A percentile compares a stretch with the other conserved stretches of the same genome.
Evolutionary conservation across 208 protist genomes (phyloP).

Genomic region (Trypanosomatidae sp.): DNA sequence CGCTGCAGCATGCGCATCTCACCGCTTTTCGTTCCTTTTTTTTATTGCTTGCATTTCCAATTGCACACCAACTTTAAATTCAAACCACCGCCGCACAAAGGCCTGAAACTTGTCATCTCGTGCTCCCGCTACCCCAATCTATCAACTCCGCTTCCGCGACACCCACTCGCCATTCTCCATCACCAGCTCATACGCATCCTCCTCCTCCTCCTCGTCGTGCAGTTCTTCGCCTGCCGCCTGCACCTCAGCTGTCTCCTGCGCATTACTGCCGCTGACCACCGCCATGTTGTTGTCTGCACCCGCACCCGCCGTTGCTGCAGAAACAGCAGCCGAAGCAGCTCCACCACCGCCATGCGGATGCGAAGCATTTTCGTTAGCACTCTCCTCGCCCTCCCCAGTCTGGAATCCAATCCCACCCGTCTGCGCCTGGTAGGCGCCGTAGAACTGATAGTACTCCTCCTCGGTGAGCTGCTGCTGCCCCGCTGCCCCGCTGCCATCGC

Average conservation of each 20-base stretch:
- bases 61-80: no score
- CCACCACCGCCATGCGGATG: neutral
- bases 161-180: conserved; percentile 66
- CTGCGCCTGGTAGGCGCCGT: conserved; percentile 23
- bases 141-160: conserved; percentile 15
- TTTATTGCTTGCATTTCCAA: no score
- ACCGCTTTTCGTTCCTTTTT: no score
- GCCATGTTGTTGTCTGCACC: no score
- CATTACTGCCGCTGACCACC: conserved; percentile 2
- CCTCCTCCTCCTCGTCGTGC: conserved; percentile 57
- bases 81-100: no score
- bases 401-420: conserved; percentile 16
- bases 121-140: neutral
- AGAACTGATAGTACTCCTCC: conserved; percentile 38
- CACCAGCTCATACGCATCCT: conserved; percentile 63
- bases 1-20: no score
- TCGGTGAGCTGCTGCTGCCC: conserved; percentile 38
- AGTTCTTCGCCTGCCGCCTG: conserved; percentile 22
- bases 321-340: neutral
- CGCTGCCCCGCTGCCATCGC: conserved; percentile 19
- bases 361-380: neutral
- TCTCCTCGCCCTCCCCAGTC: neutral
- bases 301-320: neutral
- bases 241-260: neutral
- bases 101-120: no score